phyloP scores from a whole-genome alignment of 768 basidiomycete genomes.

The Chlorophyllum brunneum region DNA sequence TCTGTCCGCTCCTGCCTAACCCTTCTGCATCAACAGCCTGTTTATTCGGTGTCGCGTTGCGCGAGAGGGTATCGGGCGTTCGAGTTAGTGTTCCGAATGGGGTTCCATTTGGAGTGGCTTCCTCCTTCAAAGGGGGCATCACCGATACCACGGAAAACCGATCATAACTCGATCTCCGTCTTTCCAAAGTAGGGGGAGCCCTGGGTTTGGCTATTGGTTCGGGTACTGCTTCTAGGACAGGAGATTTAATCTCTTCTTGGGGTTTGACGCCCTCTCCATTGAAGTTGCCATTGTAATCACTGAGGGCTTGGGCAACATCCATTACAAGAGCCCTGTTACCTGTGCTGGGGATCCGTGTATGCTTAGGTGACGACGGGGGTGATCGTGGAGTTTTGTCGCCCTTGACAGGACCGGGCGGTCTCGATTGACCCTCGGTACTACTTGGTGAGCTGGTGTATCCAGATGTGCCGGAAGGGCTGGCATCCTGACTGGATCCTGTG shows the following conservation, averaged over 20 bases:
- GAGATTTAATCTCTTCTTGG: conserved; percentile 9
- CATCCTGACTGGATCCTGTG: background rate
- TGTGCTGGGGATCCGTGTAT: conserved; percentile 60
- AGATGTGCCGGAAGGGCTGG: conserved; percentile 2
- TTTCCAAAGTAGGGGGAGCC: conserved; percentile 40
- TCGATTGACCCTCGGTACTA: conserved; percentile 4
- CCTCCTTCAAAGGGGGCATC: conserved; percentile 67
- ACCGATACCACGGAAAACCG: conserved; percentile 53
- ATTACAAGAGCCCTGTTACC: conserved; percentile 71
- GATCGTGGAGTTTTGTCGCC: conserved; percentile 21
- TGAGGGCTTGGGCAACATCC: conserved; percentile 70
- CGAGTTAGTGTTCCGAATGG: conserved; percentile 53
- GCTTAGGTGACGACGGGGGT: conserved; percentile 36
- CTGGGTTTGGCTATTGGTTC: conserved; percentile 20
- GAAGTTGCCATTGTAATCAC: conserved; percentile 20
- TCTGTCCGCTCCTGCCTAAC: background rate
- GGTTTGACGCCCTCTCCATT: background rate
- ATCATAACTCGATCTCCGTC: conserved; percentile 64
- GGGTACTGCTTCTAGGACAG: background rate
- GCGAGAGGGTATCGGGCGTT: conserved; percentile 1
- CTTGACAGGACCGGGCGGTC: conserved; percentile 8
- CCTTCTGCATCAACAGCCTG: background rate
- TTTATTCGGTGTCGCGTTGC: background rate
- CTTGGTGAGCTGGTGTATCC: background rate
- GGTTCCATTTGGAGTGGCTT: conserved; percentile 52